A percentile compares a stretch with the other conserved stretches of the same genome.
phyloP scores from a whole-genome alignment of 2,329 filamentous ascomycete species.

The Paecilomyces sp. region DNA sequence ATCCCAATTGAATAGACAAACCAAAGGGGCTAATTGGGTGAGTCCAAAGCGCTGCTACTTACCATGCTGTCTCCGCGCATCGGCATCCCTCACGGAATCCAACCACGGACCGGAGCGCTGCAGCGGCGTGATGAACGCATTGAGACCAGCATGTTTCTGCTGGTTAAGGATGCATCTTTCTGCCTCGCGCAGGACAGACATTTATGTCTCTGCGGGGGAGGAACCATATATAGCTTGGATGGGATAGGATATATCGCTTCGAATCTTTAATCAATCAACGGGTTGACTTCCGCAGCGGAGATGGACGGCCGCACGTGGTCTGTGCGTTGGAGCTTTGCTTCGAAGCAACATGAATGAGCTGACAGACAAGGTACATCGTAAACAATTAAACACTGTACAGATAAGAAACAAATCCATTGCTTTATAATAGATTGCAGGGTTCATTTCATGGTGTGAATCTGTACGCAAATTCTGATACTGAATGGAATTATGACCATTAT shows the following conservation, averaged over 20 bases:
- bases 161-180: constrained; percentile 37
- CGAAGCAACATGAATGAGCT: too few relatives aligned
- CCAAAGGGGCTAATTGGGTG: neutral
- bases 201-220: constrained; percentile 18
- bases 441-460: too few relatives aligned
- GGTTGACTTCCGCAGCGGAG: neutral
- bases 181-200: constrained; percentile 39
- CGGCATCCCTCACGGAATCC: constrained; percentile 30
- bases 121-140: constrained; percentile 35
- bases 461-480: too few relatives aligned
- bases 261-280: too few relatives aligned
- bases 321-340: constrained; percentile 5
- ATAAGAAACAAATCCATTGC: too few relatives aligned
- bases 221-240: neutral
- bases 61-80: constrained; percentile 28
- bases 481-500: too few relatives aligned
- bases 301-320: constrained; percentile 6
- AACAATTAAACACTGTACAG: too few relatives aligned
- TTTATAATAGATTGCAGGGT: too few relatives aligned
- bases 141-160: constrained; percentile 25
- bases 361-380: too few relatives aligned
- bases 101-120: constrained; percentile 25
- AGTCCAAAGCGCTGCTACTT: constrained; percentile 4
- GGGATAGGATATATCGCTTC: neutral
- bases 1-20: neutral